Evolutionary conservation across 371 early-diverging fungal genomes (phyloP), one percentile per base, ranked within the genome.

Genomic region (Paraphysoderma sedebokerense): DNA sequence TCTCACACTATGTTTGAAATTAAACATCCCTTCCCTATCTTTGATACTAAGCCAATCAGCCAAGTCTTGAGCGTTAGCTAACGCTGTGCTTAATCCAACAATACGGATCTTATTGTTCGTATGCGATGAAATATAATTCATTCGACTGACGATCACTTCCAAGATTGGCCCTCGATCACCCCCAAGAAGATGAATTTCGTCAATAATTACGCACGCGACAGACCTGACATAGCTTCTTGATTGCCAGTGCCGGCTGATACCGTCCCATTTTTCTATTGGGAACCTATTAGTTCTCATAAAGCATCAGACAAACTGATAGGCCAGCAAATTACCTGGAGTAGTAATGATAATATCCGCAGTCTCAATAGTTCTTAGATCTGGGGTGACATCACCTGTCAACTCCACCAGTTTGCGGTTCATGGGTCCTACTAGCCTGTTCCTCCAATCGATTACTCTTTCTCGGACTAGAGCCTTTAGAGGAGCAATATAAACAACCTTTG

Each of bases 231-330:
- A 92, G 20, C 67, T 73, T 48, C 89, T 70, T 23, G 67, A 76
- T 55, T 91, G 75, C 98, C 87, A 91, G 33, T 77, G 75, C 47
- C 91, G 84, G 60, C 86, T 88, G 57, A 93, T 80, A 49, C 92
- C 90, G 65, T 99, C 98, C 91, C 97, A 98, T 56, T 98, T 98
- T 57, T 98, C 99, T 1, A 92, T n/a, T n/a, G n/a, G n/a, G n/a
- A n/a, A n/a, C n/a, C n/a, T n/a, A n/a, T n/a, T n/a, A n/a, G n/a
- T n/a, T n/a, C n/a, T n/a, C n/a, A n/a, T n/a, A n/a, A n/a, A n/a
- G 92, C 13, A 85, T 17, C 17, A 34, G 13, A 34, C 17, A 17
- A 34, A 13, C 35, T 13, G 35, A 34, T 13, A 34, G 17, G 13
- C 17, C 13, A 34, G 17, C 13, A 13, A 13, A 34, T 13, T 34